phyloP scores from a whole-genome alignment of 495 filamentous ascomycete species.

The Aspergillus sclerotiicarbonarius region DNA sequence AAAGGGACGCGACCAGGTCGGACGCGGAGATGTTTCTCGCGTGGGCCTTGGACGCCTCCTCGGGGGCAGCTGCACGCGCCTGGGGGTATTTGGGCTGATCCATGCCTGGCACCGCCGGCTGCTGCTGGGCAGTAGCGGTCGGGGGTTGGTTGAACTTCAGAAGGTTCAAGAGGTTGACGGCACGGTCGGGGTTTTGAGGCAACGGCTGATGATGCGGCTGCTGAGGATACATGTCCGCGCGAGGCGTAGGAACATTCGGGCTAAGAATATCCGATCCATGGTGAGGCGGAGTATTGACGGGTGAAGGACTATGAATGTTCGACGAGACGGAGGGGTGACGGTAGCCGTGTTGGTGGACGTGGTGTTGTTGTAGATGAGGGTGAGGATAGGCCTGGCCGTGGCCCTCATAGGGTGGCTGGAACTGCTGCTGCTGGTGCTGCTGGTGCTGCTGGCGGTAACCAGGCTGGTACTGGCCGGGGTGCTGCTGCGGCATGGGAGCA shows the following conservation, averaged over 20 bases:
- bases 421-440: constrained; percentile 32
- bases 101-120: constrained; percentile 21
- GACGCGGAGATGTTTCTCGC: constrained; percentile 58
- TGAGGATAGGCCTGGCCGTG: constrained; percentile 38
- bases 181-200: constrained; percentile 55
- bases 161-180: constrained; percentile 75
- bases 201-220: constrained; percentile 29
- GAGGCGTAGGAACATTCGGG: constrained; percentile 45
- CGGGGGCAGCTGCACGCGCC: constrained; percentile 33
- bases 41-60: constrained; percentile 40
- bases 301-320: constrained; percentile 42
- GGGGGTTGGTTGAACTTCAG: constrained; percentile 73
- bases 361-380: constrained; percentile 30
- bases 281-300: constrained; percentile 41
- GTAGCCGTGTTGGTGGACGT: constrained; percentile 37
- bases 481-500: constrained; percentile 32
- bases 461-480: constrained; percentile 33
- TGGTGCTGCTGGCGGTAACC: constrained; percentile 35
- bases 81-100: constrained; percentile 41
- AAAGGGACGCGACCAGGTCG: constrained; percentile 62
- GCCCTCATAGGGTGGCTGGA: constrained; percentile 37
- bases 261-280: constrained; percentile 52
- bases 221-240: constrained; percentile 30
- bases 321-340: constrained; percentile 50
- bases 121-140: constrained; percentile 31